Percentiles rank a stretch among this genome's conserved stretches.
phyloP scores from a whole-genome alignment of 352 stramenopile species.

The Phytophthora nicotianae region DNA sequence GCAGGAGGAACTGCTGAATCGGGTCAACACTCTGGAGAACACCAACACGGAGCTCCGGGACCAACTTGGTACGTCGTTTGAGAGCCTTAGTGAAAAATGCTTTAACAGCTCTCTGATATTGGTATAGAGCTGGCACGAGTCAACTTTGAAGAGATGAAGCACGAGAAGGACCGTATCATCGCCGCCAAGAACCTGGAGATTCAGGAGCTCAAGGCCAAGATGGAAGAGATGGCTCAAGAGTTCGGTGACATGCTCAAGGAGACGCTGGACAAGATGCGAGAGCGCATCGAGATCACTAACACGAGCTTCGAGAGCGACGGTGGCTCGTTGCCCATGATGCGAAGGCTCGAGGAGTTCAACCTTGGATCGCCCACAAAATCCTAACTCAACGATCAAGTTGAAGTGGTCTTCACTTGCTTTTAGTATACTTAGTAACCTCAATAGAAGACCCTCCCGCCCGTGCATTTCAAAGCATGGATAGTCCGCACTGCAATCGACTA shows the following conservation, averaged over 20 bases:
- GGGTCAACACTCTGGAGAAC: conserved; percentile 89
- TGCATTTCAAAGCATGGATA: conserved; percentile 2
- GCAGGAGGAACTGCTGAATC: conserved; percentile 92
- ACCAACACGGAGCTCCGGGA: conserved; percentile 93
- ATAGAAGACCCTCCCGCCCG: conserved; percentile 1
- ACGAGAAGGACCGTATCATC: conserved; percentile 92
- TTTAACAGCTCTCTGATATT: background rate
- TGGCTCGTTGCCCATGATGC: conserved; percentile 75
- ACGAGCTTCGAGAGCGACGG: conserved; percentile 89
- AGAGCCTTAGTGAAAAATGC: background rate
- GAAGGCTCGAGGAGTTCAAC: conserved; percentile 89
- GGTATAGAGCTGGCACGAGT: conserved; percentile 78
- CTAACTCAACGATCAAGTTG: conserved; percentile 10
- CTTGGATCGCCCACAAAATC: conserved; percentile 60
- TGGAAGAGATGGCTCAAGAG: conserved; percentile 95
- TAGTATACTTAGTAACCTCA: conserved; percentile 3
- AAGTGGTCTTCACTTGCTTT: conserved; percentile 1
- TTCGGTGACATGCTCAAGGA: conserved; percentile 96
- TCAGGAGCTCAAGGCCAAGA: conserved; percentile 91
- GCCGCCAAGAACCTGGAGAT: conserved; percentile 90
- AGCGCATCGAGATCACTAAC: conserved; percentile 94
- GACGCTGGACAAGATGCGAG: conserved; percentile 94
- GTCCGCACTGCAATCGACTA: background rate
- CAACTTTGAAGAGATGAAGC: conserved; percentile 89
- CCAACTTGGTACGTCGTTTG: conserved; percentile 68